phyloP scores from a whole-genome alignment of 148 eudicot genomes.

The Polygonum aviculare region DNA sequence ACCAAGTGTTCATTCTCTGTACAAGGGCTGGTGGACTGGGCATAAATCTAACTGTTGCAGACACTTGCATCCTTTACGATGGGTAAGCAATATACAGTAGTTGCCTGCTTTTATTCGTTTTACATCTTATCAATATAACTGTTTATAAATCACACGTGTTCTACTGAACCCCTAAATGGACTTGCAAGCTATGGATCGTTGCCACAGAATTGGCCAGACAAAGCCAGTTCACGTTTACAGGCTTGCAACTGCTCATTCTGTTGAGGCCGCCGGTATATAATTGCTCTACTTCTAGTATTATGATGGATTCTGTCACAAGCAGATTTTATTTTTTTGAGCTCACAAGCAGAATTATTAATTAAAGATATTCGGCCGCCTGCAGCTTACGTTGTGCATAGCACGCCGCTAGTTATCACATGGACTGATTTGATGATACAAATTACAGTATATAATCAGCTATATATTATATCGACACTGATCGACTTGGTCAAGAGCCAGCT shows the following conservation, averaged over 20 bases:
- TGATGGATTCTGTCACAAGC: too few relatives aligned
- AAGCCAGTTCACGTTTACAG: constrained; percentile 99
- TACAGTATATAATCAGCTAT: too few relatives aligned
- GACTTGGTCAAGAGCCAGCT: too few relatives aligned
- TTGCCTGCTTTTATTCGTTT: constrained; percentile 11
- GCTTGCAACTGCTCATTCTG: constrained; percentile 89
- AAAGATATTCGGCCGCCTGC: too few relatives aligned
- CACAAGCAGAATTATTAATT: too few relatives aligned
- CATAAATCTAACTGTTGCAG: constrained; percentile 93
- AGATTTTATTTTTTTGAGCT: too few relatives aligned
- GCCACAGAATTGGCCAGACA: constrained; percentile 98
- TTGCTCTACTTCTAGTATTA: background rate
- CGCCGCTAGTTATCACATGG: too few relatives aligned
- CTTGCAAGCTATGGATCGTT: constrained; percentile 97
- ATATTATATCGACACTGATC: too few relatives aligned
- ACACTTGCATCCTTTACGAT: constrained; percentile 96
- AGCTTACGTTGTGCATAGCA: too few relatives aligned
- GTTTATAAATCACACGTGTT: constrained; percentile 9
- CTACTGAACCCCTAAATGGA: constrained; percentile 98
- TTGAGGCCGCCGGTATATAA: constrained; percentile 59
- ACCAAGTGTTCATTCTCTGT: constrained; percentile 77
- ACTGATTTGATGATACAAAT: too few relatives aligned
- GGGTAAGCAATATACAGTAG: constrained; percentile 48
- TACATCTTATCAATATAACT: background rate
- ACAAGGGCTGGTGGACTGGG: constrained; percentile 99